Evolutionary conservation across 1,139 yeast genomes (phyloP).

Genomic region (Geotrichum reessii): DNA sequence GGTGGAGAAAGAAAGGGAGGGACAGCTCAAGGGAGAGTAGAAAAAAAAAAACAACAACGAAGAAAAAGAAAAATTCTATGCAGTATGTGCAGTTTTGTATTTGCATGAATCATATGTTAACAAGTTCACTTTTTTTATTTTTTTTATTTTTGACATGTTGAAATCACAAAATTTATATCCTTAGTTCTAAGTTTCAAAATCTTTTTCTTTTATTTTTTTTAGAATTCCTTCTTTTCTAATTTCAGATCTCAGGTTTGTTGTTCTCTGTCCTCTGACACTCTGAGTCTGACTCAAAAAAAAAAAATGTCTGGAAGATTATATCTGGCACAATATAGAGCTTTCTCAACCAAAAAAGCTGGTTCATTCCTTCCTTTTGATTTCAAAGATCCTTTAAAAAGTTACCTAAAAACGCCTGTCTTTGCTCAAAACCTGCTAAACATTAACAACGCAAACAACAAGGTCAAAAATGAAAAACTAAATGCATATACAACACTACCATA

Average conservation of each 20-base stretch:
- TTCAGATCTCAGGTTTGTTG: not conserved
- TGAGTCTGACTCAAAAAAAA: not conserved
- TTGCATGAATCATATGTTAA: too few species aligned
- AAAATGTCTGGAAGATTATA: not conserved
- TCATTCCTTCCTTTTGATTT: slow-evolving; percentile 2
- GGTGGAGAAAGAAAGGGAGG: not conserved
- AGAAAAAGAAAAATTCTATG: not conserved
- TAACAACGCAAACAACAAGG: not conserved
- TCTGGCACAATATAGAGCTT: not conserved
- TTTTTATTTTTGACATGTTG: too few species aligned
- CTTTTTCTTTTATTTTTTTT: too few species aligned
- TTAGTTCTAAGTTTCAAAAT: not conserved
- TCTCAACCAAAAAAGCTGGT: not conserved
- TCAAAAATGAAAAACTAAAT: slow-evolving; percentile 4
- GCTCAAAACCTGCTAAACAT: slow-evolving; percentile 13
- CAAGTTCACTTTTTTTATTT: too few species aligned
- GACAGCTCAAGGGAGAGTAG: not conserved
- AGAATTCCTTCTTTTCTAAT: not conserved
- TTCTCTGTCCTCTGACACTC: not conserved
- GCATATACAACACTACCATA: slow-evolving; percentile 18
- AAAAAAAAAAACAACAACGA: not conserved
- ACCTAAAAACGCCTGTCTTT: slow-evolving; percentile 3
- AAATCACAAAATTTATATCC: too few species aligned
- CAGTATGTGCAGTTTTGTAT: not conserved
- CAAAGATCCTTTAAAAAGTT: not conserved